A percentile compares a stretch with the other conserved stretches of the same genome.
Evolutionary conservation across 148 eudicot species (phyloP).

Genomic region (Polygonum aviculare): DNA sequence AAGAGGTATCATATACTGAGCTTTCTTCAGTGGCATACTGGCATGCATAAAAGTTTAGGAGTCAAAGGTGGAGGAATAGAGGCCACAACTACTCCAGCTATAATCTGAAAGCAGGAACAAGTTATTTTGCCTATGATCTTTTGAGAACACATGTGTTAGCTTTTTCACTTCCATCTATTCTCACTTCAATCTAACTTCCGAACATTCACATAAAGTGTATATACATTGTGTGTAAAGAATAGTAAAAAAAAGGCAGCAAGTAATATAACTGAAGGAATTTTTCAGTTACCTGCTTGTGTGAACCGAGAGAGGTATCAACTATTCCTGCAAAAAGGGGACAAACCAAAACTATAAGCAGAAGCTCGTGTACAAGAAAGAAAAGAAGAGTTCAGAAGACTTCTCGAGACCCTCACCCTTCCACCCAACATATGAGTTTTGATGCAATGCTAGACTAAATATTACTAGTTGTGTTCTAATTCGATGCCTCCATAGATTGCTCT

Average conservation of each 20-base stretch:
- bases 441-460: not conserved
- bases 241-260: not conserved
- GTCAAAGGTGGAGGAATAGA: no score
- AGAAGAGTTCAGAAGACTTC: not conserved
- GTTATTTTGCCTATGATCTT: not conserved
- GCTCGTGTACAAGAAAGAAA: not conserved
- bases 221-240: not conserved
- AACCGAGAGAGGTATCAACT: conserved; percentile 20
- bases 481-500: not conserved
- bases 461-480: not conserved
- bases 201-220: conserved; percentile 14
- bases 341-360: conserved; percentile 5
- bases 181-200: conserved; percentile 57
- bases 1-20: conserved; percentile 14
- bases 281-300: conserved; percentile 42
- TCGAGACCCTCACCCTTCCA: not conserved
- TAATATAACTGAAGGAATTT: not conserved
- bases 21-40: conserved; percentile 14
- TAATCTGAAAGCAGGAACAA: conserved; percentile 37
- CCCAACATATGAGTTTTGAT: not conserved
- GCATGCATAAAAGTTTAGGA: no score
- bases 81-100: not conserved
- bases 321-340: conserved; percentile 36
- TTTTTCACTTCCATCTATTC: conserved; percentile 47
- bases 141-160: not conserved